These are phyloP conservation scores for Zymoseptoria brevis DNA, from an alignment of 2,329 filamentous ascomycete genomes.

Conservation along the genomic window DNA sequence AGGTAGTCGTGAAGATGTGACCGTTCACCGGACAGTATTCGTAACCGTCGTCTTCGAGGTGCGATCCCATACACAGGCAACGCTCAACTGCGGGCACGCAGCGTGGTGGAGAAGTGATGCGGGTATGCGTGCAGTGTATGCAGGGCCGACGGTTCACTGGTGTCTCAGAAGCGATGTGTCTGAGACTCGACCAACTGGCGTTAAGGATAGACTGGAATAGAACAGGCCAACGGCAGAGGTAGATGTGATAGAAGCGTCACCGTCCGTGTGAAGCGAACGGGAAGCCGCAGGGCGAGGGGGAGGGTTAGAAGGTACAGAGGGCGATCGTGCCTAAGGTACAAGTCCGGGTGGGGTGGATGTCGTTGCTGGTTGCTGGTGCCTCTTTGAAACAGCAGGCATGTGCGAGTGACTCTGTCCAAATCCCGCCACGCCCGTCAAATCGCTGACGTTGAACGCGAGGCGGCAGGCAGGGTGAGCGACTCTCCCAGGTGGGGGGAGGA, in stretches of 20 bases:
- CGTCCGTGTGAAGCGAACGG: slow-evolving; percentile 7
- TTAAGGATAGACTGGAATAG: slow-evolving; percentile 15
- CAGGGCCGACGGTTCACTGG: slow-evolving; percentile 3
- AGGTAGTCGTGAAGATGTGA: not conserved
- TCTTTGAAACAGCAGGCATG: slow-evolving; percentile 13
- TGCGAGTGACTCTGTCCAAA: slow-evolving; percentile 9
- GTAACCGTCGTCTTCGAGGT: not conserved
- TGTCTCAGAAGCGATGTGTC: not conserved
- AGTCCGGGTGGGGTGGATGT: not conserved
- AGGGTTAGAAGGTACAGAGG: not conserved
- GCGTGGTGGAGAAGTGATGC: not conserved
- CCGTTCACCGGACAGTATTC: not conserved
- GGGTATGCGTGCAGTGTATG: not conserved
- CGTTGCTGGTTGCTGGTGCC: slow-evolving; percentile 10
- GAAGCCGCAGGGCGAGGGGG: slow-evolving; percentile 8
- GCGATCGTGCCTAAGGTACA: slow-evolving; percentile 6
- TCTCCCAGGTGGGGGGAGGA: slow-evolving; percentile 5
- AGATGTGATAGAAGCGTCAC: slow-evolving; percentile 10
- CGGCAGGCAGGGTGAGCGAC: slow-evolving; percentile 7
- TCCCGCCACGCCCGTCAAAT: slow-evolving; percentile 13
- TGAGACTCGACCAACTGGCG: slow-evolving; percentile 8
- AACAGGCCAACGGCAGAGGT: slow-evolving; percentile 7
- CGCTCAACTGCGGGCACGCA: not conserved
- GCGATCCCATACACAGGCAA: not conserved
- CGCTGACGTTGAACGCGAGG: slow-evolving; percentile 8